Evolutionary conservation across 2,329 filamentous ascomycete species (phyloP), one percentile per base, ranked within the genome.

Genomic region (Cladophialophora bantiana): DNA sequence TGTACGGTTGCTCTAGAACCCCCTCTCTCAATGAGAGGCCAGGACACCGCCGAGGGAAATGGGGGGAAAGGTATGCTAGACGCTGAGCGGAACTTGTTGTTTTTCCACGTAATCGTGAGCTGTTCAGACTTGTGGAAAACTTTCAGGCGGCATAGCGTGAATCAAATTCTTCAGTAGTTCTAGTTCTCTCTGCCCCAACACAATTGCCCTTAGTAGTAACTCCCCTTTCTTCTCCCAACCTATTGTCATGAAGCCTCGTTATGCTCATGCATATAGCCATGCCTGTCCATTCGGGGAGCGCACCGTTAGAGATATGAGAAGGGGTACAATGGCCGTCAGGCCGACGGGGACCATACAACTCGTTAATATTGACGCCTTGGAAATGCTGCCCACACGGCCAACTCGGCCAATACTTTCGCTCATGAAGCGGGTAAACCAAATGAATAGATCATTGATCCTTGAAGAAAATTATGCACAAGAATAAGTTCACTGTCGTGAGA

Each of bases 321-420:
- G 59, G 65, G 69, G 68, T 70, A 70, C 70, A 63, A 64, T 36
- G 55, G 65, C 59, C 58, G 64, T 65, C 54, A 81, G 78, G 32
- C 70, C 76, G 18, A 73, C 71, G 72, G 62, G 58, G 38, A 70
- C 31, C 53, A 70, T 59, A 38, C 64, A 68, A 36, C 84, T 98
- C 59, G 87, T 88, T 72, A 85, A 89, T 62, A 79, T 88, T 65
- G 85, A 88, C 76, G 85, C 85, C 10, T 88, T 87, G 72, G 80
- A 81, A 53, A 79, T 88, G 1, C 87, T 89, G 20, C 82, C 85
- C 59, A 89, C 88, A 56, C 18, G 38, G 42, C 38, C 67, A 45
- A 53, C 53, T 26, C 18, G 38, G 35, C 60, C 54, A 34, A 60
- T 58, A 57, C 66, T 53, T 48, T 59, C 58, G 63, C 56, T 59